Evolutionary conservation across 306 rosid genomes (phyloP).

Genomic region (Gastrolobium bilobum): DNA sequence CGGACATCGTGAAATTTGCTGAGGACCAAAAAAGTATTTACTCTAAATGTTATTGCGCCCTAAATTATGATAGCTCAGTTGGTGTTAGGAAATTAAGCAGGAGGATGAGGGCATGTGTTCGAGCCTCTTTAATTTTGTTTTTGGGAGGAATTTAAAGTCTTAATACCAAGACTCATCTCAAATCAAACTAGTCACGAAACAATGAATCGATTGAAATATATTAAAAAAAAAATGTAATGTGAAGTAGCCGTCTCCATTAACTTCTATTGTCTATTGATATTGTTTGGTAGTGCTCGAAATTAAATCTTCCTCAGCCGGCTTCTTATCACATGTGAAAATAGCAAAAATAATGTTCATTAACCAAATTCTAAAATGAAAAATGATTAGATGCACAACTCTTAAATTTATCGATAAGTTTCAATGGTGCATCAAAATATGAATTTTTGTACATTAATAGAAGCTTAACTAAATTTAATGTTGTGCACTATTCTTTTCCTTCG

Average conservation of each 20-base stretch:
- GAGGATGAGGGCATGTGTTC: no score
- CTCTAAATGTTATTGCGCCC: no score
- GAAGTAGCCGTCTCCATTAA: slow-evolving; percentile 40
- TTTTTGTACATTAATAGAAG: not conserved
- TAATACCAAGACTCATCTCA: no score
- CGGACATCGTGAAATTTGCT: no score
- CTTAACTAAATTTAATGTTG: not conserved
- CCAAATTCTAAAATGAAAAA: not conserved
- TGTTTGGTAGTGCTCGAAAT: slow-evolving; percentile 23
- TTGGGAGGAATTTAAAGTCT: no score
- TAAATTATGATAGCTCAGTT: no score
- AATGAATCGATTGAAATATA: no score
- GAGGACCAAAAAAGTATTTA: no score
- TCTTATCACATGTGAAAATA: not conserved
- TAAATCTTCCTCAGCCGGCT: slow-evolving; percentile 9
- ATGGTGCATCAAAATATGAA: not conserved
- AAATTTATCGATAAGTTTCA: not conserved
- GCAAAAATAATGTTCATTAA: not conserved
- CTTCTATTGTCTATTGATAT: not conserved
- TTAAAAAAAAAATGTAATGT: not conserved
- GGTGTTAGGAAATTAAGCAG: no score
- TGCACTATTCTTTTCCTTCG: not conserved
- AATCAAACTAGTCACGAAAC: no score
- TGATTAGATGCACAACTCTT: not conserved
- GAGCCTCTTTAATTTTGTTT: no score